Evolutionary conservation across 441 rosid genomes (phyloP).

Genomic region (Melastoma candidum): DNA sequence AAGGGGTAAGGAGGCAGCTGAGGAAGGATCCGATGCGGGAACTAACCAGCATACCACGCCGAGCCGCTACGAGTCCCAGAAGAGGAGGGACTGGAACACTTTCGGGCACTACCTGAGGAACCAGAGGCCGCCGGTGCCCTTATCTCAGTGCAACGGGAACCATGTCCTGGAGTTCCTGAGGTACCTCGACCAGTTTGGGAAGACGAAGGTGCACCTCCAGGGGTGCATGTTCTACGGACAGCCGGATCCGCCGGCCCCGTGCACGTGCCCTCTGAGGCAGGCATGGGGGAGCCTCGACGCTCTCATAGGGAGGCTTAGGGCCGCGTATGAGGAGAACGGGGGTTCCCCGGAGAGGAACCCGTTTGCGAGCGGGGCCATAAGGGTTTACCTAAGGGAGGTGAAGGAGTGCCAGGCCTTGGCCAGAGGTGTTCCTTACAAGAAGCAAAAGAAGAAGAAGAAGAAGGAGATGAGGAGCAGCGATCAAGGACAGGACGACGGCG

Average conservation of each 20-base stretch:
- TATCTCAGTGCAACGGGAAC: conserved; percentile 58
- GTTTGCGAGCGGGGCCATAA: conserved; percentile 57
- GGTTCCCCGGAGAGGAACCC: conserved; percentile 63
- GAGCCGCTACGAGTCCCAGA: conserved; percentile 67
- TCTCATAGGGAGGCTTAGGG: conserved; percentile 61
- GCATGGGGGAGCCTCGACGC: conserved; percentile 86
- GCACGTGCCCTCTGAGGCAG: conserved; percentile 63
- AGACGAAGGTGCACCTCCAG: conserved; percentile 60
- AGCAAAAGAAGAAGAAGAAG: conserved; percentile 56
- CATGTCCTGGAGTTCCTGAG: conserved; percentile 60
- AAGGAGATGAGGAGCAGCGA: conserved; percentile 20
- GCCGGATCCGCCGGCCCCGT: conserved; percentile 74
- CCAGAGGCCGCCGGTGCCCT: conserved; percentile 53
- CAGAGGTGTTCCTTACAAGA: conserved; percentile 72
- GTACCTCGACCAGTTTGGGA: conserved; percentile 68
- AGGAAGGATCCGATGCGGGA: conserved; percentile 18
- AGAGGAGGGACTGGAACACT: conserved; percentile 73
- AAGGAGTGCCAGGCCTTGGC: conserved; percentile 69
- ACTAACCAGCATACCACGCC: conserved; percentile 37
- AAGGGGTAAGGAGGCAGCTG: conserved; percentile 21
- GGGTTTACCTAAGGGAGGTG: conserved; percentile 56
- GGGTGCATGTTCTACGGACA: conserved; percentile 69
- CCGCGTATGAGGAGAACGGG: conserved; percentile 70
- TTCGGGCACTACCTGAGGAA: conserved; percentile 61
- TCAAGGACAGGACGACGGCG: too few species aligned